phyloP scores from a whole-genome alignment of 164 flowering plant genomes.

The Cinnamomum chago region DNA sequence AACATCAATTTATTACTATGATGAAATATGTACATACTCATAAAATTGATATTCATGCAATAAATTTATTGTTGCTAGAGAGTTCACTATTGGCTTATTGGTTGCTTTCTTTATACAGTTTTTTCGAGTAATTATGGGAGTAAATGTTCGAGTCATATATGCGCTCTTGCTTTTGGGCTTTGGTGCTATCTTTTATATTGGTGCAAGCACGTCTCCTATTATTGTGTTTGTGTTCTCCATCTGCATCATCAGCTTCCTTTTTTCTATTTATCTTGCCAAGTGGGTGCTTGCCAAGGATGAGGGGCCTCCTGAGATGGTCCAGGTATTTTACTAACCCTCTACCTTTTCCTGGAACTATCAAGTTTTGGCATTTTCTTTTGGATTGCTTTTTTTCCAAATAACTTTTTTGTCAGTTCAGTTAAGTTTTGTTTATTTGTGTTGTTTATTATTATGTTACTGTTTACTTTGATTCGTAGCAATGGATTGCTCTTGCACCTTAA shows the following conservation, averaged over 20 bases:
- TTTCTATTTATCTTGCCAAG: constrained; percentile 73
- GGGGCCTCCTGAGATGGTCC: constrained; percentile 96
- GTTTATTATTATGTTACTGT: background rate
- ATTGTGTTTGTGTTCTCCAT: constrained; percentile 84
- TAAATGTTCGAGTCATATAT: constrained; percentile 68
- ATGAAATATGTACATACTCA: background rate
- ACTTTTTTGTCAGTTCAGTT: constrained; percentile 4
- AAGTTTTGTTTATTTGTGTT: background rate
- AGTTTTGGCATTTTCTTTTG: background rate
- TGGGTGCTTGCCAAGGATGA: constrained; percentile 98
- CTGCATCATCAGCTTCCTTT: constrained; percentile 76
- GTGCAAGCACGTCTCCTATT: constrained; percentile 82
- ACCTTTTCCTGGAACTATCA: background rate
- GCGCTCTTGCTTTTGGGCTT: constrained; percentile 55
- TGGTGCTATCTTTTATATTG: constrained; percentile 77
- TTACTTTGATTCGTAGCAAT: background rate
- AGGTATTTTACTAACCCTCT: constrained; percentile 42
- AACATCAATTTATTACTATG: background rate
- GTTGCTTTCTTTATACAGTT: constrained; percentile 39
- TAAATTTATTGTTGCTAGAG: background rate
- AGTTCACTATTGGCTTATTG: background rate
- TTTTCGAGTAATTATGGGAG: constrained; percentile 60
- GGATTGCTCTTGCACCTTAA: background rate
- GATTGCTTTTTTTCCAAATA: background rate
- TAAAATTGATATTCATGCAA: background rate